Evolutionary conservation across 305 asterid species (phyloP).

Genomic region (Fraxinus velutina): DNA sequence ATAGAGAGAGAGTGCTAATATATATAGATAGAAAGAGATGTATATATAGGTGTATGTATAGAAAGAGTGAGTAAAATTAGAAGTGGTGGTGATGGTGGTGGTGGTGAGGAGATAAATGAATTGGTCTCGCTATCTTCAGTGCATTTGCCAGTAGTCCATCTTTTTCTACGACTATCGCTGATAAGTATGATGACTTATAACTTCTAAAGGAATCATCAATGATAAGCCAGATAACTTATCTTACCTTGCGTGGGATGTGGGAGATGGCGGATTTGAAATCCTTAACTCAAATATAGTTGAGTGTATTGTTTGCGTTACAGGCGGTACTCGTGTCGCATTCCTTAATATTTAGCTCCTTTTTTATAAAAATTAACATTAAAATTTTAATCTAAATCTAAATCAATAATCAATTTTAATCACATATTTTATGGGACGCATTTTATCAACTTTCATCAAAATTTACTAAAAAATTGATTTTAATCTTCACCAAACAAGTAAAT

Average conservation of each 20-base stretch:
- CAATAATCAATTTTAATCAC: too few relatives aligned
- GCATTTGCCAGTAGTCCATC: slow-evolving; percentile 84
- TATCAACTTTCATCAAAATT: too few relatives aligned
- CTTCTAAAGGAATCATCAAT: fast-evolving
- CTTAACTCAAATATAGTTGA: slow-evolving; percentile 66
- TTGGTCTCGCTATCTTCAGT: slow-evolving; percentile 94
- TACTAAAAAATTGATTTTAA: too few relatives aligned
- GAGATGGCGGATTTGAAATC: slow-evolving; percentile 81
- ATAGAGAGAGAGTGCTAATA: slow-evolving; percentile 10
- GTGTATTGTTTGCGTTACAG: slow-evolving; percentile 51
- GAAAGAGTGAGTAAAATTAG: slow-evolving; percentile 23
- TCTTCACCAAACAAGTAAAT: too few relatives aligned
- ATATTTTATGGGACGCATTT: too few relatives aligned
- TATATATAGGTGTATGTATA: slow-evolving; percentile 2
- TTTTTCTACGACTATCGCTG: slow-evolving; percentile 59
- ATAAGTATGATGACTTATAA: fast-evolving
- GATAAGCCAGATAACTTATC: fast-evolving
- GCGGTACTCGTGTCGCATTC: neutral
- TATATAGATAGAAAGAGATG: slow-evolving; percentile 27
- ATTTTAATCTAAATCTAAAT: too few relatives aligned
- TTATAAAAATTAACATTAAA: too few relatives aligned
- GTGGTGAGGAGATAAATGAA: slow-evolving; percentile 45
- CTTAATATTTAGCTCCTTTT: too few relatives aligned
- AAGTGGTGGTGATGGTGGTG: neutral
- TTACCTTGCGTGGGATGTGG: slow-evolving; percentile 44